Evolutionary conservation across 352 stramenopile genomes (phyloP), one percentile per base, ranked within the genome.

Genomic region (Phytophthora meadii): DNA sequence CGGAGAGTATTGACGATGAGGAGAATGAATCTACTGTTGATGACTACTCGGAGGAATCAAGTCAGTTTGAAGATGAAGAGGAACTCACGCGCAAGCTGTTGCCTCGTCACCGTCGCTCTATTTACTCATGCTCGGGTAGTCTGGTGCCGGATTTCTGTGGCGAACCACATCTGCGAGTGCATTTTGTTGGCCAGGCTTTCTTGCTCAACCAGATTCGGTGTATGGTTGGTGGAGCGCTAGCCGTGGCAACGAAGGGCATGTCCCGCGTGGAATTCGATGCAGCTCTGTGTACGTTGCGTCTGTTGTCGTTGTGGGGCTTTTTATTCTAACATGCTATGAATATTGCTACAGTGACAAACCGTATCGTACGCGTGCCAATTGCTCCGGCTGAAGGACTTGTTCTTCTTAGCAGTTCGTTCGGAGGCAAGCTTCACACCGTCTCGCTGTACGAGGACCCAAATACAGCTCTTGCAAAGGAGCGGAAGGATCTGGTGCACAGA

Each of bases 171-270:
- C n/a, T 97, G 36, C 82, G 85, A 11, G 75, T 97, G 24, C 84
- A 88, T 50, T 88, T 97, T 24, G 82, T 89, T 4, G 89, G 84
- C 24, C 84, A 94, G 36, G 87, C 88, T 14, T 97, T 97, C 59
- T 57, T 97, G 44, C 72, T 95, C 30, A 94, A 97, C 63, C 91
- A 98, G 75, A 97, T 98, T 49, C 89, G 92, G 8, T 93, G 89
- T 45, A 97, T 98, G 90, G 72, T 98, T 24, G 90, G 90, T 27
- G 90, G 81, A 10, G 92, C 90, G 7, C 52, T 98, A 8, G 87
- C 85, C 25, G 85, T 97, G 14, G 87, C 86, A 0, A 94, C 80
- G 2, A 90, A 90, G 28, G 77, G 80, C 41, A 83, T 97, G 61
- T 79, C 85, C 3, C 58, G 61, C 14, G 76, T 72, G 34, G 74